Conservation (phyloP, 768 basidiomycete species). For the Steccherinum ochraceum region DNA sequence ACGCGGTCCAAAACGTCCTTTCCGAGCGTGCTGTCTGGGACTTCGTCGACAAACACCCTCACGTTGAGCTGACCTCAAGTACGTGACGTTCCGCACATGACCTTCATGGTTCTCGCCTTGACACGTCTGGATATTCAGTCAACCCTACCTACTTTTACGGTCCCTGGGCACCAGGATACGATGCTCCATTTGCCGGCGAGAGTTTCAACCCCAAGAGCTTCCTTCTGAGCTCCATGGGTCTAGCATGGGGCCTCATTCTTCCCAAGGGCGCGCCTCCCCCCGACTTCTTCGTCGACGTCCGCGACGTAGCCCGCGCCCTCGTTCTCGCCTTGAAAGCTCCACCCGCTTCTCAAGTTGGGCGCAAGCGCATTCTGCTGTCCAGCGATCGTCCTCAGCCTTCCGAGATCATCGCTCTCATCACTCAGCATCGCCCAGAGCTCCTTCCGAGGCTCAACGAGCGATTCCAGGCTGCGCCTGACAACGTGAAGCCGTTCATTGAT, state of each 20-base stretch:
- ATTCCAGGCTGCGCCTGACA: background rate
- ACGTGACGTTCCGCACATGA: conserved; percentile 2
- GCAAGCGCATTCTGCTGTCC: conserved; percentile 4
- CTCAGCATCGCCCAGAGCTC: conserved; percentile 5
- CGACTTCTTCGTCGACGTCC: conserved; percentile 18
- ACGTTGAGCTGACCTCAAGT: conserved; percentile 34
- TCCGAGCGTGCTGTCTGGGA: conserved; percentile 35
- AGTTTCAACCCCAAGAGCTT: conserved; percentile 7
- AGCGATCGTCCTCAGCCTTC: background rate
- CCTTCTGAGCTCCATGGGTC: conserved; percentile 3
- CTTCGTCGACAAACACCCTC: conserved; percentile 30
- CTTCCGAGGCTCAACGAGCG: conserved; percentile 1
- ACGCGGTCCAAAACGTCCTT: conserved; percentile 20
- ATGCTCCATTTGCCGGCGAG: too few relatives aligned
- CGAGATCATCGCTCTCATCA: conserved; percentile 6
- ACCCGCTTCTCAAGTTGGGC: conserved; percentile 6
- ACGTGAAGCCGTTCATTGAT: too few relatives aligned
- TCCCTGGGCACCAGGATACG: conserved; percentile 22
- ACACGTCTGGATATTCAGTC: background rate
- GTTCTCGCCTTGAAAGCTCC: conserved; percentile 11
- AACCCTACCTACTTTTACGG: conserved; percentile 33
- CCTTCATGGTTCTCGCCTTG: too few relatives aligned
- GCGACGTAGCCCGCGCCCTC: conserved; percentile 24
- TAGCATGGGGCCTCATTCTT: background rate
- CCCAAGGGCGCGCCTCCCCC: background rate